phyloP scores from a whole-genome alignment of 2,329 filamentous ascomycete genomes.

The Fusarium robinianum region DNA sequence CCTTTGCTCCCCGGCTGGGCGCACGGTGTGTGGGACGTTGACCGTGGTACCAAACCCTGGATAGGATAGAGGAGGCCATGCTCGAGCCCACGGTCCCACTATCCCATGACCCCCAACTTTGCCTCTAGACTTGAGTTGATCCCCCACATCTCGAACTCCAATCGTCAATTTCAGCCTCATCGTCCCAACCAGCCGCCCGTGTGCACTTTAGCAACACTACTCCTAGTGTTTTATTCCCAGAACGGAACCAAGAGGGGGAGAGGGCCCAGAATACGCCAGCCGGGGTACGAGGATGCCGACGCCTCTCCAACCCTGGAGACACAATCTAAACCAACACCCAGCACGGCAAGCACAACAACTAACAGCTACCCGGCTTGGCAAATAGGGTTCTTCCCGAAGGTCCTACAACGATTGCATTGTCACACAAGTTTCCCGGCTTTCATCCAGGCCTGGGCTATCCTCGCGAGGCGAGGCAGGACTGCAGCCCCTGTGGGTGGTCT shows the following conservation, averaged over 20 bases:
- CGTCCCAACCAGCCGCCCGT: slow-evolving; percentile 12
- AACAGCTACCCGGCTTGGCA: slow-evolving; percentile 19
- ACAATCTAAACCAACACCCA: slow-evolving; percentile 17
- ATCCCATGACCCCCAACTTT: slow-evolving; percentile 13
- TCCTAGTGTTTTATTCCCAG: too few relatives aligned
- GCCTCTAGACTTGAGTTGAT: slow-evolving; percentile 25
- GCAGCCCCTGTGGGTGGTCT: slow-evolving; percentile 16
- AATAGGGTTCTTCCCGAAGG: slow-evolving; percentile 34
- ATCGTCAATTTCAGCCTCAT: slow-evolving; percentile 33
- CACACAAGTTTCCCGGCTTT: slow-evolving; percentile 27
- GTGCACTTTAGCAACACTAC: too few relatives aligned
- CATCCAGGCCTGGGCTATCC: slow-evolving; percentile 19
- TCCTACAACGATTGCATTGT: slow-evolving; percentile 27
- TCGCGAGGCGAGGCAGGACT: slow-evolving; percentile 14
- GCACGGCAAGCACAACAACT: slow-evolving; percentile 20
- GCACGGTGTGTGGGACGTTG: slow-evolving; percentile 31
- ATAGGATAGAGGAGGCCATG: slow-evolving; percentile 26
- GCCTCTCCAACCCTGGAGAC: slow-evolving; percentile 7
- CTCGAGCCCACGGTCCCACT: slow-evolving; percentile 27
- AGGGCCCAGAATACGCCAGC: too few relatives aligned
- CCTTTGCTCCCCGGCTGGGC: slow-evolving; percentile 20
- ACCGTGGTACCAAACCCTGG: slow-evolving; percentile 22
- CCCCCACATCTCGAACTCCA: slow-evolving; percentile 32
- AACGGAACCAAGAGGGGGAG: too few relatives aligned
- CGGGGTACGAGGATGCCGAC: too few relatives aligned